Evolutionary conservation across 129 eudicot species (phyloP).

Genomic region (Artemisia argyi): DNA sequence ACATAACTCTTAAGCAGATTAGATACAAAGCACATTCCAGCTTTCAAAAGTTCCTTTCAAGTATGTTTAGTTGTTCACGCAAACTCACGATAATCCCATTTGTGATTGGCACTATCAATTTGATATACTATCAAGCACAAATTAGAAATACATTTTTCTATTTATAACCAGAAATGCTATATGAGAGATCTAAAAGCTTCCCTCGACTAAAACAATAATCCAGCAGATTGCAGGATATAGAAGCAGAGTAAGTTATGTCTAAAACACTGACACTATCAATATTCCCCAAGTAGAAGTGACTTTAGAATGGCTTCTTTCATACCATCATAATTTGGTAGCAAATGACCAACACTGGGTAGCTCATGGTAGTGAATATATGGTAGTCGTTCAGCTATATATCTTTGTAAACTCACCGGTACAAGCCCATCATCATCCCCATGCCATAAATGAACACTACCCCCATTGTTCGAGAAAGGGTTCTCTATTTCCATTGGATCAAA

Average conservation of each 20-base stretch:
- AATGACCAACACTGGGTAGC: slow-evolving; percentile 41
- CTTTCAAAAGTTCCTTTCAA: no score
- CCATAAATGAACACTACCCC: slow-evolving; percentile 57
- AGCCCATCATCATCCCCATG: slow-evolving; percentile 76
- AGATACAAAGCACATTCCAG: no score
- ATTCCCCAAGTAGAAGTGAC: slow-evolving; percentile 51
- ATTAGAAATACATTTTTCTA: no score
- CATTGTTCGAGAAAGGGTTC: slow-evolving; percentile 29
- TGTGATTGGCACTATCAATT: no score
- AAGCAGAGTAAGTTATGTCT: not conserved
- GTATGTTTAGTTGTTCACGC: no score
- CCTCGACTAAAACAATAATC: not conserved
- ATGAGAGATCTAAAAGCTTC: no score
- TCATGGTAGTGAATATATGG: slow-evolving; percentile 86
- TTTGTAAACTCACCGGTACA: slow-evolving; percentile 66
- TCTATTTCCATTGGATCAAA: slow-evolving; percentile 62
- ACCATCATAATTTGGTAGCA: not conserved
- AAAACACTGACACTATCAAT: slow-evolving; percentile 6
- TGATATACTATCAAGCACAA: no score
- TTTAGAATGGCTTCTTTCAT: slow-evolving; percentile 51
- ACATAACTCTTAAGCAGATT: no score
- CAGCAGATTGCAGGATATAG: no score
- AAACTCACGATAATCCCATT: no score
- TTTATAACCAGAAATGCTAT: no score
- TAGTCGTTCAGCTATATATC: slow-evolving; percentile 59